Conservation (phyloP, 441 rosid species). For the Eutrema salsugineum region DNA sequence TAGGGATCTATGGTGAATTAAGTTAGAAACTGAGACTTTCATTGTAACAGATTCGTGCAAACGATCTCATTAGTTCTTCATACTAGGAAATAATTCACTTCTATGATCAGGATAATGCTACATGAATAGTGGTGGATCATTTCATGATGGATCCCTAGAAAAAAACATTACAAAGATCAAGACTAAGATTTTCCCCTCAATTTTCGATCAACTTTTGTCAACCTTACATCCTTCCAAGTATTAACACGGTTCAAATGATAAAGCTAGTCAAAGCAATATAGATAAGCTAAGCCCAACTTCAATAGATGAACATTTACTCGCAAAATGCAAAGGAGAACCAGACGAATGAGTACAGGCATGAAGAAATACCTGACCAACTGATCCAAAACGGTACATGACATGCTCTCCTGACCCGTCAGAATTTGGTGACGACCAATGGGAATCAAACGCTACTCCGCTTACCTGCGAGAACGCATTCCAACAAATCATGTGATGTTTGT, state of each 20-base stretch:
- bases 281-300: not conserved
- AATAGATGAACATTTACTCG: not conserved
- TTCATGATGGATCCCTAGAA: not conserved
- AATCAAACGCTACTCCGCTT: conserved; percentile 99
- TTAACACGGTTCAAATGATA: not conserved
- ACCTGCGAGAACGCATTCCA: conserved; percentile 57
- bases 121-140: not conserved
- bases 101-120: conserved; percentile 1
- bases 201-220: not conserved
- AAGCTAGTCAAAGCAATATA: not conserved
- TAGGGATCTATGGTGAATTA: not conserved
- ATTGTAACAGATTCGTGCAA: not conserved
- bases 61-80: not conserved
- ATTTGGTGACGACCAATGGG: conserved; percentile 85
- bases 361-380: conserved; percentile 91
- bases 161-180: not conserved
- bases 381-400: conserved; percentile 92
- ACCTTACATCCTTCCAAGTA: not conserved
- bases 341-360: not conserved
- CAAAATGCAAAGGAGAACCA: not conserved
- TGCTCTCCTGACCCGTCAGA: conserved; percentile 79
- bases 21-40: not conserved
- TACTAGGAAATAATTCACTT: not conserved
- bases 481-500: conserved; percentile 1
- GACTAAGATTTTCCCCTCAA: not conserved